Evolutionary conservation across 257 asterid genomes (phyloP).

Genomic region (Voacanga thouarsii): DNA sequence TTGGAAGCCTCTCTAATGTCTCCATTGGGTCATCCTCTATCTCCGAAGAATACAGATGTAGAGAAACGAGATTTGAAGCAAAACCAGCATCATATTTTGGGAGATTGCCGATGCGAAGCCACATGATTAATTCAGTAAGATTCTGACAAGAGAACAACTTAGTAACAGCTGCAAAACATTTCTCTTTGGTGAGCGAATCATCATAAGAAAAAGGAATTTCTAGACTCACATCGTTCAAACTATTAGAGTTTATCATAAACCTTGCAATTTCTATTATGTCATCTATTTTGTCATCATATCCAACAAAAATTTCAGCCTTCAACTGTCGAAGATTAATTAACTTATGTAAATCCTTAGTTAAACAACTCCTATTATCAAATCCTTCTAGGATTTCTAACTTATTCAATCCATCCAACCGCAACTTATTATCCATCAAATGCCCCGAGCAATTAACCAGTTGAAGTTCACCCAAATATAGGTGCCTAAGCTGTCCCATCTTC

Average conservation of each 20-base stretch:
- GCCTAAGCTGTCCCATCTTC: slow-evolving; percentile 11
- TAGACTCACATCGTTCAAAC: slow-evolving; percentile 44
- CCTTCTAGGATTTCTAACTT: too few species aligned
- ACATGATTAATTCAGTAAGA: too few species aligned
- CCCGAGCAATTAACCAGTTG: too few species aligned
- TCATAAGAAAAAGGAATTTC: slow-evolving; percentile 26
- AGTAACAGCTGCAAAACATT: too few species aligned
- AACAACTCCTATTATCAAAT: neutral
- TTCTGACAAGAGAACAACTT: too few species aligned
- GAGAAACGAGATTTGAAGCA: slow-evolving; percentile 34
- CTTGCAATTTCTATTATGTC: neutral
- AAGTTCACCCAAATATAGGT: slow-evolving; percentile 15
- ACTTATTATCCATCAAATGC: slow-evolving; percentile 6
- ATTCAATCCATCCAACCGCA: slow-evolving; percentile 6
- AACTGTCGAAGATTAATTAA: slow-evolving; percentile 12
- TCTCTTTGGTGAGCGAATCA: slow-evolving; percentile 19
- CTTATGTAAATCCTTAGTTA: slow-evolving; percentile 2
- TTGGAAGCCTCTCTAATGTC: neutral
- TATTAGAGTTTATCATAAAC: slow-evolving; percentile 22
- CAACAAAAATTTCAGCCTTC: neutral
- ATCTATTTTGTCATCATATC: neutral
- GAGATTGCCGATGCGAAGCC: neutral
- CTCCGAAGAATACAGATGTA: slow-evolving; percentile 32
- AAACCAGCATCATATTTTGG: slow-evolving; percentile 23
- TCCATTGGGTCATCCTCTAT: slow-evolving; percentile 23